phyloP scores from a whole-genome alignment of 2,329 filamentous ascomycete species.

The Cordyceps cicadae region DNA sequence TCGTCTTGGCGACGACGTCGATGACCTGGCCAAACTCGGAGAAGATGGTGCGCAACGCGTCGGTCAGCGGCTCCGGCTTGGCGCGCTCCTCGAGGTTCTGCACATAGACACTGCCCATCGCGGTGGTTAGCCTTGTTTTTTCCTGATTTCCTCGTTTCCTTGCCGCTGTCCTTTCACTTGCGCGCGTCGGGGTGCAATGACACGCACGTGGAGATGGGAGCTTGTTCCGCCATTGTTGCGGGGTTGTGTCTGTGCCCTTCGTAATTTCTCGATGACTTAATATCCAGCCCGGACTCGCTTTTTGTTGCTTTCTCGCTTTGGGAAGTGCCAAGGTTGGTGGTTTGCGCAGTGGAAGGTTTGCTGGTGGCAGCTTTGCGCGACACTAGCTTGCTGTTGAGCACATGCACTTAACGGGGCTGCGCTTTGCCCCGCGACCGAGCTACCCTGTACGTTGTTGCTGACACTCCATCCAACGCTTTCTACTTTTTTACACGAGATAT shows the following conservation, averaged over 20 bases:
- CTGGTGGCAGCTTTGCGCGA: not conserved
- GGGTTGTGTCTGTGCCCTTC: not conserved
- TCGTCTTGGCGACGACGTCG: constrained; percentile 81
- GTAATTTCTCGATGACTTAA: not conserved
- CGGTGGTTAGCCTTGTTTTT: not conserved
- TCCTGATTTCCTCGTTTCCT: constrained; percentile 11
- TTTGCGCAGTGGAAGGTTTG: not conserved
- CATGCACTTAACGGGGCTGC: constrained; percentile 5
- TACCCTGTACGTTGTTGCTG: no score
- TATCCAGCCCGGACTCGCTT: not conserved
- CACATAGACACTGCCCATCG: constrained; percentile 51
- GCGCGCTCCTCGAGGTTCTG: constrained; percentile 90
- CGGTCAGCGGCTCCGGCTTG: constrained; percentile 68
- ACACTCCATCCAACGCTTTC: not conserved
- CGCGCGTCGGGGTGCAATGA: constrained; percentile 63
- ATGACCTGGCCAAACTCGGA: constrained; percentile 79
- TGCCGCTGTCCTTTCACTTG: constrained; percentile 13
- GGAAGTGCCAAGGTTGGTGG: not conserved
- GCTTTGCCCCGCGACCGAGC: not conserved
- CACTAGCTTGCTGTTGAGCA: not conserved
- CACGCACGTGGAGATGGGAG: constrained; percentile 60
- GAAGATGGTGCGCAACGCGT: constrained; percentile 70
- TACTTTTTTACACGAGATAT: not conserved
- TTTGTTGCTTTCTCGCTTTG: not conserved
- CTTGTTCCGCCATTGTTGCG: constrained; percentile 29